phyloP scores from a whole-genome alignment of 1,284 basidiomycete species.

The Spongiforma sp. region DNA sequence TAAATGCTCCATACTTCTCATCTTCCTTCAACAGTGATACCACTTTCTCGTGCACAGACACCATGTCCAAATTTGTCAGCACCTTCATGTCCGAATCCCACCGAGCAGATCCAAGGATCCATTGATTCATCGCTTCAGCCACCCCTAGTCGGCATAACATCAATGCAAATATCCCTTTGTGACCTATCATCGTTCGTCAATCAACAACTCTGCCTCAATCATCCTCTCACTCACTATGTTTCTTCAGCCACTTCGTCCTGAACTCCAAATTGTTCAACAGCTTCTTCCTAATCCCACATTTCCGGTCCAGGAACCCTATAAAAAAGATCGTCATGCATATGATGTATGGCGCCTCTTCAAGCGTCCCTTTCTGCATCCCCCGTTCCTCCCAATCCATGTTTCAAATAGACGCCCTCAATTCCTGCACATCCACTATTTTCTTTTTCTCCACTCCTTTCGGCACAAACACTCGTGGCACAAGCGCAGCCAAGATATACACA shows the following conservation, averaged over 20 bases:
- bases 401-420: background rate
- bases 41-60: background rate
- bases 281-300: background rate
- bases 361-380: background rate
- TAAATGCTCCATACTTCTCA: background rate
- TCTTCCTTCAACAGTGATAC: background rate
- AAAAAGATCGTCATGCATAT: background rate
- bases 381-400: background rate
- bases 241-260: background rate
- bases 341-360: background rate
- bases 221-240: background rate
- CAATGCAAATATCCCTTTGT: background rate
- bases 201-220: too few relatives aligned
- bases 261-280: background rate
- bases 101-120: background rate
- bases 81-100: background rate
- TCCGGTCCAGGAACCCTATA: background rate
- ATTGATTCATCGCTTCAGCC: background rate
- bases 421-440: background rate
- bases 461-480: too few relatives aligned
- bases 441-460: background rate
- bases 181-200: too few relatives aligned
- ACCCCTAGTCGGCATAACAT: background rate
- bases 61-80: background rate
- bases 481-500: too few relatives aligned